phyloP scores from a whole-genome alignment of 1,139 yeast species.

The Saccharomyces hybrid region DNA sequence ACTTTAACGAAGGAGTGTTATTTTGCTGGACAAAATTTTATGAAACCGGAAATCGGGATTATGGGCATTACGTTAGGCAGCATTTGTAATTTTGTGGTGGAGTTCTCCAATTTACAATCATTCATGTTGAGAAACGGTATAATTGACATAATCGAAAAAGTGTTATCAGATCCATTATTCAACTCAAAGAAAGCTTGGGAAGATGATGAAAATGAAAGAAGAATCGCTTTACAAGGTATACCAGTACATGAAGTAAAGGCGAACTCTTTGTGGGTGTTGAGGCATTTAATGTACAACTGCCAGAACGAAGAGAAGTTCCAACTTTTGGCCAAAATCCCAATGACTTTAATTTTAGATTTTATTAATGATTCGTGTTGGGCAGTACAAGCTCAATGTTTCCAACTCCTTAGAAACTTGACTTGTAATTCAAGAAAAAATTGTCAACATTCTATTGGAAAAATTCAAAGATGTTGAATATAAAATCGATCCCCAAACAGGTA shows the following conservation, averaged over 20 bases:
- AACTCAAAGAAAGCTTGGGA: slow-evolving; percentile 19
- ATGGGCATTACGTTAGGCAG: slow-evolving; percentile 58
- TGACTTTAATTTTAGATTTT: slow-evolving; percentile 44
- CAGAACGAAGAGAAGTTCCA: slow-evolving; percentile 33
- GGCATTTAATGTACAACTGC: slow-evolving; percentile 46
- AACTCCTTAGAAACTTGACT: slow-evolving; percentile 65
- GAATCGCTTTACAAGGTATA: slow-evolving; percentile 8
- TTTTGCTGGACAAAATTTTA: slow-evolving; percentile 22
- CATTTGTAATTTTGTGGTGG: slow-evolving; percentile 69
- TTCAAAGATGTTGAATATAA: slow-evolving; percentile 25
- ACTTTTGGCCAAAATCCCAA: slow-evolving; percentile 42
- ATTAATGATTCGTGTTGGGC: slow-evolving; percentile 44
- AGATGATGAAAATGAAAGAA: slow-evolving; percentile 5
- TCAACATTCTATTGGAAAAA: slow-evolving; percentile 37
- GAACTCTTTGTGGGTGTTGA: slow-evolving; percentile 49
- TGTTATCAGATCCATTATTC: slow-evolving; percentile 30
- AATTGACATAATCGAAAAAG: slow-evolving; percentile 41
- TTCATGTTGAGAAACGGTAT: slow-evolving; percentile 50
- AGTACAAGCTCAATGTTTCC: slow-evolving; percentile 61
- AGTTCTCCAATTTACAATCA: slow-evolving; percentile 65
- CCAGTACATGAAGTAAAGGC: slow-evolving; percentile 34
- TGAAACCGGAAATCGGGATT: slow-evolving; percentile 33
- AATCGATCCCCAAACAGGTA: slow-evolving; percentile 19
- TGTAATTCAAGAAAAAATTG: slow-evolving; percentile 54
- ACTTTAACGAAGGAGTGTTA: slow-evolving; percentile 23